Base-by-base conservation (phyloP, 1,284 basidiomycete species). In the Sporisorium sorghi region DNA sequence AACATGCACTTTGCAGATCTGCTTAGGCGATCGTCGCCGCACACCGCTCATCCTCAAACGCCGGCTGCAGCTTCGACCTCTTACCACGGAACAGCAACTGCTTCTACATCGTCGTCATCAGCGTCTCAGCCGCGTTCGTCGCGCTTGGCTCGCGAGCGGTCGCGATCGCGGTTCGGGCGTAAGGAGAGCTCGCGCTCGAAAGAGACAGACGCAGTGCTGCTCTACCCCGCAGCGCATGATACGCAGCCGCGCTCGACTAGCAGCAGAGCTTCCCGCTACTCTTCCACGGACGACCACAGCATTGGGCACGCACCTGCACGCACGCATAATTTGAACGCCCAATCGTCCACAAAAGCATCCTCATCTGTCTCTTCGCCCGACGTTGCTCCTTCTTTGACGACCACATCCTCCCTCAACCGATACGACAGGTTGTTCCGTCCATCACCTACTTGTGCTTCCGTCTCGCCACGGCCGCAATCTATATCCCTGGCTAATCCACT, bases 1-100 rank as follows among this genome's bases (percentile, higher is more conserved):
- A 56, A 10, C 56, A 69, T 69, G 67, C 67, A 56, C 8, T 69
- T 69, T 44, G 56, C 52, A 30, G 57, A 49, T 32, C 56, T 63
- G 19, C 56, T 69, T 33, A 55, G 60, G 57, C 67, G 60, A 12
- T 28, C 59, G 6, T 54, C 60, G 26, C 37, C 46, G 3, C 55
- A 26, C 37, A 19, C n/a, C 37, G 3, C n/a, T 9, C 42, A 43
- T 23, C 6, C 53, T 11, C 53, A 53, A 19, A 24, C 43, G 12
- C 21, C 54, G 21, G 43, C n/a, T 5, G 42, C 28, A 9, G 9
- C 49, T n/a, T 51, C 59, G 2, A 51, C 66, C 19, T 53, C 62
- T 10, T 52, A 40, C 50, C 50, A 19, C 21, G 24, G 14, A 30
- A 15, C 49, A 50, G 48, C 54, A 44, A 19, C 49, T 21, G 14